A percentile compares a stretch with the other conserved stretches of the same genome.
Evolutionary conservation across 2,329 filamentous ascomycete genomes (phyloP).

Genomic region (Catunica adiposa): DNA sequence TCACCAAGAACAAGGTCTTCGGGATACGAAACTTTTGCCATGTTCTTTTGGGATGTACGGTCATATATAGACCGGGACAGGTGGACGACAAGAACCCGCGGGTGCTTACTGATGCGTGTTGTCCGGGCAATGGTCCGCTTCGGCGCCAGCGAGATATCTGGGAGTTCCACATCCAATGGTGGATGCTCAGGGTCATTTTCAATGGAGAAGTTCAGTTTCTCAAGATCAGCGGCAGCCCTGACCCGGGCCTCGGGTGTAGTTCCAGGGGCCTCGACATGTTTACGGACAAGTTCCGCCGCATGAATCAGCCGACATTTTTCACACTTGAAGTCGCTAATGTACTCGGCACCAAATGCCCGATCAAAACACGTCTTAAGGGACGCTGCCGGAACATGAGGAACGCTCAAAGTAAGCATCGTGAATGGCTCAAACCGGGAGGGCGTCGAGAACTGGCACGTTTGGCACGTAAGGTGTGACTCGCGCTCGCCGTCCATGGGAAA

Average conservation of each 20-base stretch:
- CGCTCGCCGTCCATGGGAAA: conserved; percentile 87
- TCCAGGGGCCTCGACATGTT: conserved; percentile 39
- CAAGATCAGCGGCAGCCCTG: conserved; percentile 40
- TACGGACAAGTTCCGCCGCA: conserved; percentile 47
- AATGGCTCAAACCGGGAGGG: conserved; percentile 72
- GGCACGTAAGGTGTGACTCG: conserved; percentile 89
- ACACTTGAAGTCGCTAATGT: conserved; percentile 94
- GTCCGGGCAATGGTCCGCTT: conserved; percentile 74
- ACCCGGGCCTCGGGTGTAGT: conserved; percentile 26
- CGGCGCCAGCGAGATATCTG: conserved; percentile 57
- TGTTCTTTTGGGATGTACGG: conserved; percentile 73
- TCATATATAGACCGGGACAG: conserved; percentile 89
- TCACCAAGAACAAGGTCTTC: conserved; percentile 73
- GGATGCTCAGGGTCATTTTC: conserved; percentile 66
- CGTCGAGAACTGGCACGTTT: conserved; percentile 77
- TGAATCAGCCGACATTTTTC: conserved; percentile 81
- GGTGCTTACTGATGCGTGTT: conserved; percentile 73
- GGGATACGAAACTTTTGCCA: conserved; percentile 83
- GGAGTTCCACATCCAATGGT: conserved; percentile 37
- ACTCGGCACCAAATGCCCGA: conserved; percentile 82
- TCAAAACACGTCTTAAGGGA: conserved; percentile 82
- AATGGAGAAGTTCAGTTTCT: conserved; percentile 51
- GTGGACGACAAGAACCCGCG: conserved; percentile 80
- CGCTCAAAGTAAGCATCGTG: conserved; percentile 79
- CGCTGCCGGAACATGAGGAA: conserved; percentile 68